Conservation (phyloP, 345 rosid genomes). For the Aquilaria malaccensis region DNA sequence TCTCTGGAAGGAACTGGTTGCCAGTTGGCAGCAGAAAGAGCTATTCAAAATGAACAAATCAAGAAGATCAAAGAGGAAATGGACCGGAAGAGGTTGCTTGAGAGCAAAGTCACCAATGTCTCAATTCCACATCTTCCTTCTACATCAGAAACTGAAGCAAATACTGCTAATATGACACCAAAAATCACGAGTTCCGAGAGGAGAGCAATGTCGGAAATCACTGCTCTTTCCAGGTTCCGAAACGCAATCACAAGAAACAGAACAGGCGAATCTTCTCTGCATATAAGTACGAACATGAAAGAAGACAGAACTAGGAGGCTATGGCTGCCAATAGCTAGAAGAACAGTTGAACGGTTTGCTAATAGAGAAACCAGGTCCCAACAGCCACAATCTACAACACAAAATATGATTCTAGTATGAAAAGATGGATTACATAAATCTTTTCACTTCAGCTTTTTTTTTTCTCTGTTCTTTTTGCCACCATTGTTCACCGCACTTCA, state of each 20-base stretch:
- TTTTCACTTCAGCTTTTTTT: constrained; percentile 22
- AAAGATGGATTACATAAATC: constrained; percentile 1
- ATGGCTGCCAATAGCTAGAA: constrained; percentile 78
- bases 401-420: constrained; percentile 27
- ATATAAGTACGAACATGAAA: constrained; percentile 16
- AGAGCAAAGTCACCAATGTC: constrained; percentile 30
- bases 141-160: constrained; percentile 15
- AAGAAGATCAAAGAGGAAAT: constrained; percentile 50
- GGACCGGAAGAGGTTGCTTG: constrained; percentile 56
- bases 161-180: constrained; percentile 13
- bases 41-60: constrained; percentile 23
- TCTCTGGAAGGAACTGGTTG: not conserved
- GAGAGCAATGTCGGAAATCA: constrained; percentile 76
- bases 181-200: constrained; percentile 30
- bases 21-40: not conserved
- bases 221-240: constrained; percentile 47
- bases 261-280: constrained; percentile 15
- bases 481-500: too few species aligned
- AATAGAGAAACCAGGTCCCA: constrained; percentile 43
- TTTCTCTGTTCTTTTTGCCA: not conserved
- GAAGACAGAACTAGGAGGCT: constrained; percentile 44
- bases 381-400: constrained; percentile 20
- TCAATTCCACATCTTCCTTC: constrained; percentile 13
- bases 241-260: constrained; percentile 19
- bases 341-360: constrained; percentile 72